phyloP scores from a whole-genome alignment of 1,139 yeast species.

The Pichia sp. region DNA sequence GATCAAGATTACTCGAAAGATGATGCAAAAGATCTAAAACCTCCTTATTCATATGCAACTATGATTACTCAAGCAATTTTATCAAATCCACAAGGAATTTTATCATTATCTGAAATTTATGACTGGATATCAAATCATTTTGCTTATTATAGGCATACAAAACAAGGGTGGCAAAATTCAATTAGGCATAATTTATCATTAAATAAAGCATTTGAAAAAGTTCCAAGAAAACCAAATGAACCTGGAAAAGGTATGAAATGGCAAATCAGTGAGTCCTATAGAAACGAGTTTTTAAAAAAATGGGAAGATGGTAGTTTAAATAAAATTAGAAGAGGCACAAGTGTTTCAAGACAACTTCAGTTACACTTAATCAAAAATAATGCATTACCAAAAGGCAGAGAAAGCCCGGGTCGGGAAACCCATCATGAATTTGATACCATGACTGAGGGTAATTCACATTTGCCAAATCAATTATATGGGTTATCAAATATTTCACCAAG shows the following conservation, averaged over 20 bases:
- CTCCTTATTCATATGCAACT: conserved; percentile 95
- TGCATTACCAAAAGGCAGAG: conserved; percentile 46
- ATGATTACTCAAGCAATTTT: conserved; percentile 97
- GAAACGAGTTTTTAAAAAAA: conserved; percentile 75
- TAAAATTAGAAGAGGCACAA: conserved; percentile 71
- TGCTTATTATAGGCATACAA: conserved; percentile 85
- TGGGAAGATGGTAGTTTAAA: conserved; percentile 68
- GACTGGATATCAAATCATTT: conserved; percentile 83
- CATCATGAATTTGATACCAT: neutral
- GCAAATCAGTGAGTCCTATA: conserved; percentile 85
- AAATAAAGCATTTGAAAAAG: conserved; percentile 74
- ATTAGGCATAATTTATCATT: conserved; percentile 54
- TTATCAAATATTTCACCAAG: conserved; percentile 8
- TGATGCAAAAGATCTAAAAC: conserved; percentile 87
- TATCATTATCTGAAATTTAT: conserved; percentile 87
- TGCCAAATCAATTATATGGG: neutral
- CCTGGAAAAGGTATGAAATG: conserved; percentile 99
- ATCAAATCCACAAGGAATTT: conserved; percentile 78
- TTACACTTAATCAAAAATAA: conserved; percentile 68
- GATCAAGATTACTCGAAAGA: conserved; percentile 79
- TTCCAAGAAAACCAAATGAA: conserved; percentile 89
- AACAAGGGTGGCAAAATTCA: conserved; percentile 78
- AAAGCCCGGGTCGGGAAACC: neutral
- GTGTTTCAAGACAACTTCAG: conserved; percentile 72
- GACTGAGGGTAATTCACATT: neutral